Conservation (phyloP, 176 grass and related monocot species). For the Juncus effusus region DNA sequence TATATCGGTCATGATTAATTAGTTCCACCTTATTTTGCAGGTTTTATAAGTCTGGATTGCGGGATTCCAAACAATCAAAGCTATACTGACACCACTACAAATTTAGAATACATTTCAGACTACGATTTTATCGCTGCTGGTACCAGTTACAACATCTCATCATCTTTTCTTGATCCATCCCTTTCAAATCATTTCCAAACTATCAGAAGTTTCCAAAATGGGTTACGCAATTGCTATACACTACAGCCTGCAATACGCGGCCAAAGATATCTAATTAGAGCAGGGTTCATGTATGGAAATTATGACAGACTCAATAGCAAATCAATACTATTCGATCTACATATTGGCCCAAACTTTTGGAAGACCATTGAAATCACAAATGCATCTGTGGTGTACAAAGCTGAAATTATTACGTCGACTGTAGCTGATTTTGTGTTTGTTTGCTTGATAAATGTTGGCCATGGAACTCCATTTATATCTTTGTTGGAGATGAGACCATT, state of each 20-base stretch:
- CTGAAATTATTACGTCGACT: slow-evolving; percentile 20
- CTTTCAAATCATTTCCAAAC: slow-evolving; percentile 13
- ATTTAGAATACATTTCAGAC: slow-evolving; percentile 26
- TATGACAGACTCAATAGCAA: slow-evolving; percentile 21
- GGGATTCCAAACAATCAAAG: neutral
- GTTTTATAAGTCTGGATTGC: slow-evolving; percentile 29
- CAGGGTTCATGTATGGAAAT: slow-evolving; percentile 27
- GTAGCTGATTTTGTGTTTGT: slow-evolving; percentile 14
- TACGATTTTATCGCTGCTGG: slow-evolving; percentile 1
- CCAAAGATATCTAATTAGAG: slow-evolving; percentile 24
- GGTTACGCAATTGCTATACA: slow-evolving; percentile 28
- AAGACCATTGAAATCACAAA: neutral
- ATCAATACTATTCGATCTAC: slow-evolving; percentile 21
- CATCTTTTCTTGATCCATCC: neutral
- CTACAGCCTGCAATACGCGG: neutral
- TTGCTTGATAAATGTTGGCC: slow-evolving; percentile 25
- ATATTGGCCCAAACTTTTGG: slow-evolving; percentile 6
- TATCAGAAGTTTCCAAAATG: slow-evolving; percentile 25
- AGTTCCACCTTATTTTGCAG: too few relatives aligned
- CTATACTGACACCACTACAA: slow-evolving; percentile 17
- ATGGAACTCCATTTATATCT: slow-evolving; percentile 31
- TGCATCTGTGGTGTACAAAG: rapidly evolving
- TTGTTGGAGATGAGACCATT: slow-evolving; percentile 35
- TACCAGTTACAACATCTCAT: slow-evolving; percentile 3
- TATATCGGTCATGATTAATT: too few relatives aligned